Evolutionary conservation across 805 yeast genomes (phyloP).

Genomic region (Saccharomycopsis malanga): DNA sequence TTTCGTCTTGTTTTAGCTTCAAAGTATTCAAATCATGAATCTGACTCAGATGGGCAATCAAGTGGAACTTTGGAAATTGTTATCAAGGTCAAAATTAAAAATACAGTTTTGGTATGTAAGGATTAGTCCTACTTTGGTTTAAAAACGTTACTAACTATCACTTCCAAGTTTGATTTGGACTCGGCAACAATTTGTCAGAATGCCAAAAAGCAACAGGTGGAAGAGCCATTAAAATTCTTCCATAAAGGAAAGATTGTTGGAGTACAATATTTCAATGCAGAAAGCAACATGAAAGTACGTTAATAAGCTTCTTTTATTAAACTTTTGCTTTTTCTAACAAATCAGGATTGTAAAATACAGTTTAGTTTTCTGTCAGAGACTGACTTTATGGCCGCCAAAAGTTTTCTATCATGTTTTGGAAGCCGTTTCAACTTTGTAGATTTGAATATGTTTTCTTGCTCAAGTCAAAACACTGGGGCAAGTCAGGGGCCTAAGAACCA

Average conservation of each 20-base stretch:
- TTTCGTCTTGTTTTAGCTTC: conserved; percentile 1
- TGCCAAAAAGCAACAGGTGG: not conserved
- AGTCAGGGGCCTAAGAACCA: no score
- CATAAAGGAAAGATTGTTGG: not conserved
- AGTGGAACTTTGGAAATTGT: not conserved
- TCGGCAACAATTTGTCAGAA: not conserved
- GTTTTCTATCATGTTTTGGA: not conserved
- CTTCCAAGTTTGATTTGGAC: not conserved
- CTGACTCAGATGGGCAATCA: not conserved
- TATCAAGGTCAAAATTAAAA: conserved; percentile 1
- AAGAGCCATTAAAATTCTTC: conserved; percentile 1
- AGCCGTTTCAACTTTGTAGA: not conserved
- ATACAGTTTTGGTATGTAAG: not conserved
- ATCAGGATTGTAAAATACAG: not conserved
- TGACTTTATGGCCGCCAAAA: not conserved
- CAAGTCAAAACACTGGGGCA: no score
- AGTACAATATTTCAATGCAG: not conserved
- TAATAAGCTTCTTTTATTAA: not conserved
- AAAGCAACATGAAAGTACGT: not conserved
- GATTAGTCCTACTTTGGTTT: not conserved
- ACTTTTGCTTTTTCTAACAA: not conserved
- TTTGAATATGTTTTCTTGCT: no score
- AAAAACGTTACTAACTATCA: not conserved
- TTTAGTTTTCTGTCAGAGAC: not conserved
- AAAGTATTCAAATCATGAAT: not conserved